These are phyloP conservation scores for Rubia yunnanensis DNA, from an alignment of 257 asterid genomes.

Conservation along the genomic window DNA sequence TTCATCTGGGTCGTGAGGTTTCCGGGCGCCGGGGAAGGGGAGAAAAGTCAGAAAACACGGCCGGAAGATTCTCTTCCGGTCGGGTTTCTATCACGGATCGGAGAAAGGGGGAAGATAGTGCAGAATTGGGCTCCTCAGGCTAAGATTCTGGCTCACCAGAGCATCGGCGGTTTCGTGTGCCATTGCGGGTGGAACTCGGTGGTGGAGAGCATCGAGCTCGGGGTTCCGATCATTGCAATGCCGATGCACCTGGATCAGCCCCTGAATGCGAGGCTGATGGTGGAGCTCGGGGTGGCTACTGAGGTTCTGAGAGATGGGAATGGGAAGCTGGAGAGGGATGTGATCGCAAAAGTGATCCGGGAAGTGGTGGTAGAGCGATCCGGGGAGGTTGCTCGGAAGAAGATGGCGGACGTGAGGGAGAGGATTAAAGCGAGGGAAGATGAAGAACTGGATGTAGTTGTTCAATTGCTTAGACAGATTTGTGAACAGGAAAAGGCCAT, in stretches of 20 bases:
- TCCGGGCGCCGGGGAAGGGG: conserved; percentile 18
- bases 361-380: conserved; percentile 16
- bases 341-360: conserved; percentile 15
- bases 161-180: conserved; percentile 24
- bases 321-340: conserved; percentile 12
- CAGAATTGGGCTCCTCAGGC: conserved; percentile 34
- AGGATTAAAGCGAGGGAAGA: conserved; percentile 8
- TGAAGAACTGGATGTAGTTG: conserved; percentile 16
- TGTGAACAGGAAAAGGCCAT: neutral
- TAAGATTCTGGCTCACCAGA: conserved; percentile 17
- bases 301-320: conserved; percentile 20
- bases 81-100: conserved; percentile 21
- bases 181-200: conserved; percentile 35
- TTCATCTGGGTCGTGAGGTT: conserved; percentile 52
- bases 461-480: conserved; percentile 1
- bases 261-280: conserved; percentile 23
- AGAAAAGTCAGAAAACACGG: conserved; percentile 11
- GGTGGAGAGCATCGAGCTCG: conserved; percentile 23
- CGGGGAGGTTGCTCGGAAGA: conserved; percentile 15
- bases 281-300: conserved; percentile 18
- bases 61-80: conserved; percentile 23
- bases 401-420: conserved; percentile 3
- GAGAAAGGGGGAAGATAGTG: conserved; percentile 19
- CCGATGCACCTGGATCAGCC: conserved; percentile 39
- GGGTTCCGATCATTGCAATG: conserved; percentile 25